Conservation (phyloP, 2,329 filamentous ascomycete species). For the Cercospora janseana region DNA sequence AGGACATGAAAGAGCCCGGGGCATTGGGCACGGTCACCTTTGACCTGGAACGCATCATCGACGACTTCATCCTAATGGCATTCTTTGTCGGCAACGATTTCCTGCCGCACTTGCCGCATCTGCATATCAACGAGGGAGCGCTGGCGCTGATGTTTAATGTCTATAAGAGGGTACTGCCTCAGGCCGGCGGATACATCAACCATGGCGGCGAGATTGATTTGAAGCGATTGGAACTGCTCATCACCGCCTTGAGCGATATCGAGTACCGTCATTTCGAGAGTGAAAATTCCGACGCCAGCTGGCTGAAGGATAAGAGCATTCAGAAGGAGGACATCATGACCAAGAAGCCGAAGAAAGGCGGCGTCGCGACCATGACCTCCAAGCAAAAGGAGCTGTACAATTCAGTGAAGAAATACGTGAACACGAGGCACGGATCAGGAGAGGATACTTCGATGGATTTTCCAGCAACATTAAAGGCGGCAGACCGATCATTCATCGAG, state of each 20-base stretch:
- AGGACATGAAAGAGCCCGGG: conserved; percentile 76
- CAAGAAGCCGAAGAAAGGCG: conserved; percentile 57
- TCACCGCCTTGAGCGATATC: conserved; percentile 82
- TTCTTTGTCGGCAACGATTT: conserved; percentile 99
- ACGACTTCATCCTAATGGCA: conserved; percentile 99
- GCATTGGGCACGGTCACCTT: conserved; percentile 69
- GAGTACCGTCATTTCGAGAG: conserved; percentile 91
- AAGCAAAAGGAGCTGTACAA: conserved; percentile 79
- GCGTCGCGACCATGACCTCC: conserved; percentile 71
- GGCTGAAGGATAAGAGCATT: conserved; percentile 84
- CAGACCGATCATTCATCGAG: conserved; percentile 90
- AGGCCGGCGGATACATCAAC: conserved; percentile 92
- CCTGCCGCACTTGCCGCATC: conserved; percentile 87
- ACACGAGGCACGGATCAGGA: conserved; percentile 57
- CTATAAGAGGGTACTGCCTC: conserved; percentile 86
- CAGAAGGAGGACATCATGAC: conserved; percentile 66
- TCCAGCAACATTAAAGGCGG: conserved; percentile 68
- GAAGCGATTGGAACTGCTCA: conserved; percentile 69
- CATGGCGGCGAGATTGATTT: conserved; percentile 91
- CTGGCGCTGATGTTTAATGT: conserved; percentile 95
- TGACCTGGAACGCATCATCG: conserved; percentile 93
- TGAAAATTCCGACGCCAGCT: conserved; percentile 82
- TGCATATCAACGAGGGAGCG: conserved; percentile 98
- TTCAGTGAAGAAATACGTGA: conserved; percentile 77
- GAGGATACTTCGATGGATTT: conserved; percentile 66